Percentiles rank a stretch among this genome's conserved stretches.
These are phyloP conservation scores for Mortierella alpina DNA, from an alignment of 192 early-diverging fungal genomes.

Conservation along the genomic window DNA sequence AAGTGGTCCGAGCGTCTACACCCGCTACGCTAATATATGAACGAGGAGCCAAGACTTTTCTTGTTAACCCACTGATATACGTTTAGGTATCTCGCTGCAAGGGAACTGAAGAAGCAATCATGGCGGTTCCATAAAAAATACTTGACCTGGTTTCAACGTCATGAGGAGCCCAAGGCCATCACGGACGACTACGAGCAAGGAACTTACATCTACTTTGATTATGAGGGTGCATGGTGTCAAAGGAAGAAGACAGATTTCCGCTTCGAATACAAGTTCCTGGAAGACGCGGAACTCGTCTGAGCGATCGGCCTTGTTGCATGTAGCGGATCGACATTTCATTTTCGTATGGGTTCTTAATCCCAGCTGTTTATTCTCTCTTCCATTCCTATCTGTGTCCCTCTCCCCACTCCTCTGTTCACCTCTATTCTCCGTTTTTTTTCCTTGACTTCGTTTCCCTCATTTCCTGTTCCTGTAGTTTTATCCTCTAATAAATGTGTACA, in stretches of 20 bases:
- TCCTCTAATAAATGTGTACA: neutral
- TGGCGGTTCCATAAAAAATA: slow-evolving; percentile 99
- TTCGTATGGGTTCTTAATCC: neutral
- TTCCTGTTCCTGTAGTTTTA: slow-evolving; percentile 1
- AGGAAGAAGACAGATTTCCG: slow-evolving; percentile 94
- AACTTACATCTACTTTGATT: slow-evolving; percentile 99
- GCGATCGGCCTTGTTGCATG: neutral
- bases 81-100: slow-evolving; percentile 86
- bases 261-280: slow-evolving; percentile 89
- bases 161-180: slow-evolving; percentile 94
- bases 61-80: neutral
- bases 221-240: slow-evolving; percentile 97
- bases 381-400: neutral
- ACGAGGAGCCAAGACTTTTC: too few species aligned
- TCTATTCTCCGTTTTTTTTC: neutral
- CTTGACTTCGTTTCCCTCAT: neutral
- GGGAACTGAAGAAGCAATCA: slow-evolving; percentile 94
- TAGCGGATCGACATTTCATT: too few species aligned
- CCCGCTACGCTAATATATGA: neutral
- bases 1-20: slow-evolving; percentile 35
- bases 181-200: slow-evolving; percentile 98
- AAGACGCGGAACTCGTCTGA: slow-evolving; percentile 79
- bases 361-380: neutral
- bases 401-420: neutral
- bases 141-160: slow-evolving; percentile 97